phyloP scores from a whole-genome alignment of 1,284 basidiomycete genomes.

The Cutaneotrichosporon daszewskae region DNA sequence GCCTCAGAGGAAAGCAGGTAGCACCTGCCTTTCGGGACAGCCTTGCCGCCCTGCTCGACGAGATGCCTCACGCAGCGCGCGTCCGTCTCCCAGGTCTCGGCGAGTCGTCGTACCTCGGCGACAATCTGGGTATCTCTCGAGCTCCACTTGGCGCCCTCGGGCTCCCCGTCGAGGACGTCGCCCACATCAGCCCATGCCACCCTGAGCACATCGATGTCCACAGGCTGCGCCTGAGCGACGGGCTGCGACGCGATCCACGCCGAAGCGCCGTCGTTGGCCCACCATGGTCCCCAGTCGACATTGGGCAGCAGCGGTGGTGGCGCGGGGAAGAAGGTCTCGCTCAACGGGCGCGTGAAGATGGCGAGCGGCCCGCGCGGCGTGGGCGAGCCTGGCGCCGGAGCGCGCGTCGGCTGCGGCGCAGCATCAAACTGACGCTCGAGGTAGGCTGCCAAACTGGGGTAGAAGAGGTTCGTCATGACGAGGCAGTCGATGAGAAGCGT shows the following conservation, averaged over 20 bases:
- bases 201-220: constrained; percentile 28
- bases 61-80: constrained; percentile 31
- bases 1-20: constrained; percentile 23
- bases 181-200: constrained; percentile 42
- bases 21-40: constrained; percentile 19
- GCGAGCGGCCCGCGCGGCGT: constrained; percentile 1
- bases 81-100: constrained; percentile 22
- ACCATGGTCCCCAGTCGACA: constrained; percentile 36
- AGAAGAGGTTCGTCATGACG: constrained; percentile 92
- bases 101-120: constrained; percentile 2
- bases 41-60: constrained; percentile 5
- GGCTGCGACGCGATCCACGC: too few relatives aligned
- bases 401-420: neutral
- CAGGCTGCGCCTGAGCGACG: constrained; percentile 9
- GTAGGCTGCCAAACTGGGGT: constrained; percentile 81
- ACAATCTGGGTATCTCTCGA: constrained; percentile 11
- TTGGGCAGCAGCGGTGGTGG: constrained; percentile 41
- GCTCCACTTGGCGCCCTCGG: constrained; percentile 3
- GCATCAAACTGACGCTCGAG: constrained; percentile 49
- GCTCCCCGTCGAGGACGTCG: constrained; percentile 32
- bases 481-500: constrained; percentile 88
- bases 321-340: constrained; percentile 21
- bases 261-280: constrained; percentile 26
- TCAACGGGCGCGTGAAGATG: constrained; percentile 3
- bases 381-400: neutral